Conservation (phyloP, 768 basidiomycete genomes). For the Cyathus striatus region DNA sequence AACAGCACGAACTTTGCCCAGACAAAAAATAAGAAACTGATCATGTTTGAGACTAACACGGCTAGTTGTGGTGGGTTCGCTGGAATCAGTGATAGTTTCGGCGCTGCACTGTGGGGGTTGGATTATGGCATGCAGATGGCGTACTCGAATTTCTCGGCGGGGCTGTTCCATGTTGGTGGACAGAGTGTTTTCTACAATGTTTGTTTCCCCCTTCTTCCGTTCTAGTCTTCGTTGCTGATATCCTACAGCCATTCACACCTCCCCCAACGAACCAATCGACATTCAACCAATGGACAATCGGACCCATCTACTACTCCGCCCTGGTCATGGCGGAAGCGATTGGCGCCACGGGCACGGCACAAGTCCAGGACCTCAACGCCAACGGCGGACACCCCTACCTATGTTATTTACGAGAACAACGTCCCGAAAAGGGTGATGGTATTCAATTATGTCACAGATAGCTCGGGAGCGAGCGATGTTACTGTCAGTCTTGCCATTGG, state of each 20-base stretch:
- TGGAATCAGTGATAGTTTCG: slow-evolving; percentile 59
- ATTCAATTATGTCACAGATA: slow-evolving; percentile 70
- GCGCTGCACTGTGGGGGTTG: slow-evolving; percentile 58
- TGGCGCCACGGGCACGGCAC: slow-evolving; percentile 59
- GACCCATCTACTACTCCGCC: slow-evolving; percentile 69
- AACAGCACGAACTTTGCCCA: slow-evolving; percentile 41
- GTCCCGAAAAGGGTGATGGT: slow-evolving; percentile 56
- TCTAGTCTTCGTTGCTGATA: not conserved
- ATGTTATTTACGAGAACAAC: slow-evolving; percentile 73
- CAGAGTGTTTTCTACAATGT: slow-evolving; percentile 65
- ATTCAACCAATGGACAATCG: slow-evolving; percentile 68
- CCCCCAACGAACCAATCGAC: slow-evolving; percentile 50
- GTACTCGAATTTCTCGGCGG: slow-evolving; percentile 44
- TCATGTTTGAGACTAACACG: slow-evolving; percentile 72
- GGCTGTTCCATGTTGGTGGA: slow-evolving; percentile 54
- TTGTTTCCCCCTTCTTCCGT: slow-evolving; percentile 15
- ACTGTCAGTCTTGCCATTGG: slow-evolving; percentile 44
- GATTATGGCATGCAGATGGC: slow-evolving; percentile 62
- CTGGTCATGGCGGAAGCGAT: slow-evolving; percentile 67
- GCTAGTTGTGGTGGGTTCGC: slow-evolving; percentile 67
- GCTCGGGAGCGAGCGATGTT: slow-evolving; percentile 48
- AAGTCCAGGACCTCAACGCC: slow-evolving; percentile 60
- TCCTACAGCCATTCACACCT: slow-evolving; percentile 15
- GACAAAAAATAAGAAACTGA: slow-evolving; percentile 34
- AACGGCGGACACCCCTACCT: slow-evolving; percentile 55